Percentiles rank a stretch among this genome's conserved stretches.
phyloP scores from a whole-genome alignment of 2,329 filamentous ascomycete species.

The Chalara sp. region DNA sequence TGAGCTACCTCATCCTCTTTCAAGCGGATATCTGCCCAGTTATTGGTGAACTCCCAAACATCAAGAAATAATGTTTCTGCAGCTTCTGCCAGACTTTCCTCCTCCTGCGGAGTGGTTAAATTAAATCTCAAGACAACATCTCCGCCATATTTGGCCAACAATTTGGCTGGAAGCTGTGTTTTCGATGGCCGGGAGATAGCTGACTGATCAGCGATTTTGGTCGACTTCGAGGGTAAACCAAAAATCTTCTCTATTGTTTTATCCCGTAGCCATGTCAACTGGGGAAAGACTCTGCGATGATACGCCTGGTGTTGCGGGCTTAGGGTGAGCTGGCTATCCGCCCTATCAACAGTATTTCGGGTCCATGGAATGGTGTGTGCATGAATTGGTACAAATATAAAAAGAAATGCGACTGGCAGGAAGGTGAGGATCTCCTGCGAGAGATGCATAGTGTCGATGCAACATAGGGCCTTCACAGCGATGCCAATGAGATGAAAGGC shows the following conservation, averaged over 20 bases:
- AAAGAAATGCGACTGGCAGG: not conserved
- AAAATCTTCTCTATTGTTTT: conserved; percentile 43
- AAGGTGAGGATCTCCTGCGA: not conserved
- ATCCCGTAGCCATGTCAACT: conserved; percentile 45
- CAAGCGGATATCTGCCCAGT: conserved; percentile 80
- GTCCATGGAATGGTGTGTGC: conserved; percentile 9
- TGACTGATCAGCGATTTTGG: conserved; percentile 14
- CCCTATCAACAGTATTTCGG: not conserved
- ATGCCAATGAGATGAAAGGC: no score
- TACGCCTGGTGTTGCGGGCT: conserved; percentile 5
- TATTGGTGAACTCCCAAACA: conserved; percentile 77
- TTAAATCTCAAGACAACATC: conserved; percentile 90
- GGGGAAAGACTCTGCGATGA: conserved; percentile 34
- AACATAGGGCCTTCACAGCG: no score
- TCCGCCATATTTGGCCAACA: conserved; percentile 55
- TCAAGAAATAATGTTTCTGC: conserved; percentile 74
- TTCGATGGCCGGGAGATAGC: conserved; percentile 14
- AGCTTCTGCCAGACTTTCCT: conserved; percentile 64
- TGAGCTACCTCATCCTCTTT: conserved; percentile 62
- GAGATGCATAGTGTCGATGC: conserved; percentile 62
- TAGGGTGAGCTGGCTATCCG: conserved; percentile 8
- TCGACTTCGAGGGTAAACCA: conserved; percentile 28
- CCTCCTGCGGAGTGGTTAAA: conserved; percentile 61
- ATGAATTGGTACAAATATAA: conserved; percentile 8
- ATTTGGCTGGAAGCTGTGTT: conserved; percentile 26